Conservation (phyloP, 2,329 filamentous ascomycete genomes). For the Emydomyces testavorans region DNA sequence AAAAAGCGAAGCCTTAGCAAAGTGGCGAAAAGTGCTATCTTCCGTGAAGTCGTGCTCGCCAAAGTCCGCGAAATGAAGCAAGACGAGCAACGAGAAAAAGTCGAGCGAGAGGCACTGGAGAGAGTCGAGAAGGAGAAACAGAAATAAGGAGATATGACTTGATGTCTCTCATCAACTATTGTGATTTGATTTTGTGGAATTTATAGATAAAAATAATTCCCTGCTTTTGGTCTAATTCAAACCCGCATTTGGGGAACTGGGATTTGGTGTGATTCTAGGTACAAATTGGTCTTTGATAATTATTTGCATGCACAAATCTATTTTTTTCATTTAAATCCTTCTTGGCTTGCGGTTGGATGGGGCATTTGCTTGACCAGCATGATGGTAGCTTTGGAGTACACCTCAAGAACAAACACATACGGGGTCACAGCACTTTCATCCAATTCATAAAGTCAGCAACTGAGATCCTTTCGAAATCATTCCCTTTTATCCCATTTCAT, state of each 20-base stretch:
- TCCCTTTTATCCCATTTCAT: too few species aligned
- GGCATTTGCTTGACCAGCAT: too few species aligned
- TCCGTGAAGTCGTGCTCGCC: conserved; percentile 84
- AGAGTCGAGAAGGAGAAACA: conserved; percentile 23
- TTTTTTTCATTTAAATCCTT: background rate
- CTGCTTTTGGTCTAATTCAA: background rate
- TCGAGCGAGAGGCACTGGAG: conserved; percentile 47
- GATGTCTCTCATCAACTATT: background rate
- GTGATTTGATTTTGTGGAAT: background rate
- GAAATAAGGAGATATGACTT: conserved; percentile 3
- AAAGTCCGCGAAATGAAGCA: conserved; percentile 90
- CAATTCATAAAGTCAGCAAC: too few species aligned
- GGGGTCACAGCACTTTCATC: too few species aligned
- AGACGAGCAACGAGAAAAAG: conserved; percentile 61
- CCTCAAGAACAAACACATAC: background rate
- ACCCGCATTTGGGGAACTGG: background rate
- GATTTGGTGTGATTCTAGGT: too few species aligned
- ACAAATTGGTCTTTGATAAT: background rate
- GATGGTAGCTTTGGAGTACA: background rate
- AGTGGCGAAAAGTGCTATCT: conserved; percentile 60
- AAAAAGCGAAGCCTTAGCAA: conserved; percentile 46
- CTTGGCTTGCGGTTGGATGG: too few species aligned
- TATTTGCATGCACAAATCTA: background rate
- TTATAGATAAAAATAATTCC: background rate
- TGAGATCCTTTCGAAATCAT: too few species aligned